Evolutionary conservation across 2,329 filamentous ascomycete genomes (phyloP), one percentile per base, ranked within the genome.

Genomic region (Zymoseptoria tritici): DNA sequence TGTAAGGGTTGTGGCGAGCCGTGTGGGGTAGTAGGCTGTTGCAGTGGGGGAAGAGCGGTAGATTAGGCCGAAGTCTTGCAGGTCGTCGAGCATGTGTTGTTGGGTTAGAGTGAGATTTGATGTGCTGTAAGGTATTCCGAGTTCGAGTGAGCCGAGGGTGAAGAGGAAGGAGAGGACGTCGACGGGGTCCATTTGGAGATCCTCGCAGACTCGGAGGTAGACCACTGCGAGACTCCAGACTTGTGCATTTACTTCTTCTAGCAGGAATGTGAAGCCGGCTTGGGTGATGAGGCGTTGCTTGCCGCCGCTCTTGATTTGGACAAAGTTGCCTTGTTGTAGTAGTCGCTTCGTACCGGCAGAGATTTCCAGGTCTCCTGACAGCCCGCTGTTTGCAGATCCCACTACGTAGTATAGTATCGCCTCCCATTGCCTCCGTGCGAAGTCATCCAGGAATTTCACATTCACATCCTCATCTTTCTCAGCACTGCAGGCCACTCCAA

Each of bases 81-180:
- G 86, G 63, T 92, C 89, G 13, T 90, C 86, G n/a, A 99, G 83
- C 84, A 97, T 96, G 67, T 91, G 88, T 54, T 84, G 83, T 67
- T 97, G 91, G 26, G 89, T 88, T 52, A 88, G 83, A 0, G 91
- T 90, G 54, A 99, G 82, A 26, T 90, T 90, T 50, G 86, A 84
- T 20, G 91, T 96, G 72, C 90, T 90, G 78, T 99, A 99, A 49
- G 91, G 89, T 63, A 90, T 86, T 11, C 94, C 94, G 9, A 97
- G 86, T 72, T 97, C 92, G 60, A 97, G 85, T 56, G 89, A 95
- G 52, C 93, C 93, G 26, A 99, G 86, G 71, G 97, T 89, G 75
- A 99, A 97, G 67, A 99, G 85, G 73, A 99, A 99, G 6, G 90
- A 92, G 5, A 99, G 84, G 73, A 97, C 92, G 71, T 99, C 94